Conservation (phyloP, 371 early-diverging fungal species). For the Syncephalastrum racemosum region DNA sequence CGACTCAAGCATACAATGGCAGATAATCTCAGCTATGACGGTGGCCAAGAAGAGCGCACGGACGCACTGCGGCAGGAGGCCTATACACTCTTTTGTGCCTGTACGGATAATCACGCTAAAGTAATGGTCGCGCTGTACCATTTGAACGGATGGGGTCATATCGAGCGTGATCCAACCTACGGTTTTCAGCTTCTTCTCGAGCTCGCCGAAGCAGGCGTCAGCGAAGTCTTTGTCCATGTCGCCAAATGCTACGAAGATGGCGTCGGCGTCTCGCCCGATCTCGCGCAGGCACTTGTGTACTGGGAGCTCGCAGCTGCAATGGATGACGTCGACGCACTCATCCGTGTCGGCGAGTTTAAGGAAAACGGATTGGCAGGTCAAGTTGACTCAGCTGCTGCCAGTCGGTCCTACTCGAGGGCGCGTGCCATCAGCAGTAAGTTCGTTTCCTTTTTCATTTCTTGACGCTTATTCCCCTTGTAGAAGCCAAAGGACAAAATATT, state of each 20-base stretch:
- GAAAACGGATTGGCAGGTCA: conserved; percentile 23
- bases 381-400: conserved; percentile 1
- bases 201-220: conserved; percentile 15
- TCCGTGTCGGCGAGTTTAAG: conserved; percentile 26
- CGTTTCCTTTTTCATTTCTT: no score
- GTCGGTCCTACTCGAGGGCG: no score
- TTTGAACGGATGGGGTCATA: conserved; percentile 36
- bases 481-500: no score
- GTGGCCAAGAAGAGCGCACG: no score
- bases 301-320: conserved; percentile 36
- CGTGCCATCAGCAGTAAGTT: no score
- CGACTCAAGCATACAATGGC: conserved; percentile 10
- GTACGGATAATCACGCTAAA: conserved; percentile 7
- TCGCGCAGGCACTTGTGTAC: conserved; percentile 22
- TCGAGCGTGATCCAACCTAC: conserved; percentile 5
- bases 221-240: conserved; percentile 10
- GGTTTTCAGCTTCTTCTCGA: conserved; percentile 9
- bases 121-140: conserved; percentile 40
- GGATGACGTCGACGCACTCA: conserved; percentile 20
- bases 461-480: no score
- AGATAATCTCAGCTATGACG: background rate
- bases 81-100: no score
- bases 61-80: no score
- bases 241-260: conserved; percentile 21
- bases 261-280: conserved; percentile 11